A percentile compares a stretch with the other conserved stretches of the same genome.
phyloP scores from a whole-genome alignment of 352 stramenopile species.

The Thalassiosira hispida region DNA sequence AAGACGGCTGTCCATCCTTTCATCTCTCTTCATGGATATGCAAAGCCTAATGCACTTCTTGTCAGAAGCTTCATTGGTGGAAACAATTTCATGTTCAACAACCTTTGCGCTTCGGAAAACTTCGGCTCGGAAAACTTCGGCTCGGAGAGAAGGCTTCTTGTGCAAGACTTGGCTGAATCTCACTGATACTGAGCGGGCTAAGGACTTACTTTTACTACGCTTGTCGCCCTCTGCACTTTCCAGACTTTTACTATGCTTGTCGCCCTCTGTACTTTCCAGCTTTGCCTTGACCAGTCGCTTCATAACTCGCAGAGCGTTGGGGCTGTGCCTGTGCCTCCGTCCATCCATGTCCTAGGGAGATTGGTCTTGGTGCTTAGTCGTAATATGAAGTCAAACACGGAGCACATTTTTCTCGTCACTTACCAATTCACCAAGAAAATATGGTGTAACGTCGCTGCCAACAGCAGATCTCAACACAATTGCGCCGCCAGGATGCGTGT shows the following conservation, averaged over 20 bases:
- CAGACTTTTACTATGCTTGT: too few relatives aligned
- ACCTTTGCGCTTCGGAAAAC: conserved; percentile 4
- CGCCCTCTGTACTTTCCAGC: conserved; percentile 10
- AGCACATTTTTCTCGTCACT: too few relatives aligned
- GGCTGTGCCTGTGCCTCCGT: conserved; percentile 19
- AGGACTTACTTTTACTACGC: neutral
- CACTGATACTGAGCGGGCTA: neutral
- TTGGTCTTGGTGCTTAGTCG: too few relatives aligned
- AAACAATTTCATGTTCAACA: conserved; percentile 10
- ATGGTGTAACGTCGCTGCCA: conserved; percentile 29
- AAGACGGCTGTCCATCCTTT: conserved; percentile 4
- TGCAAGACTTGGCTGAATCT: too few relatives aligned
- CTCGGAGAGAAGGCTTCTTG: too few relatives aligned
- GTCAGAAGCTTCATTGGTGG: neutral
- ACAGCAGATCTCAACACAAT: conserved; percentile 24
- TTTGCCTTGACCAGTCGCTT: conserved; percentile 17
- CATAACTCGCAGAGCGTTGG: conserved; percentile 16
- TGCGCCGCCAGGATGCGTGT: conserved; percentile 26
- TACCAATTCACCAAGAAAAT: too few relatives aligned
- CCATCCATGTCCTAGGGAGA: conserved; percentile 21
- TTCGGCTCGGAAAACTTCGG: conserved; percentile 2
- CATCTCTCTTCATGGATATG: conserved; percentile 13
- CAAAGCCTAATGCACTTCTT: conserved; percentile 13
- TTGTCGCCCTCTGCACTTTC: too few relatives aligned
- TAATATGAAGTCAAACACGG: too few relatives aligned